Evolutionary conservation across 208 protist species (phyloP), one percentile per base, ranked within the genome.

Genomic region (Trypanosoma caninum): DNA sequence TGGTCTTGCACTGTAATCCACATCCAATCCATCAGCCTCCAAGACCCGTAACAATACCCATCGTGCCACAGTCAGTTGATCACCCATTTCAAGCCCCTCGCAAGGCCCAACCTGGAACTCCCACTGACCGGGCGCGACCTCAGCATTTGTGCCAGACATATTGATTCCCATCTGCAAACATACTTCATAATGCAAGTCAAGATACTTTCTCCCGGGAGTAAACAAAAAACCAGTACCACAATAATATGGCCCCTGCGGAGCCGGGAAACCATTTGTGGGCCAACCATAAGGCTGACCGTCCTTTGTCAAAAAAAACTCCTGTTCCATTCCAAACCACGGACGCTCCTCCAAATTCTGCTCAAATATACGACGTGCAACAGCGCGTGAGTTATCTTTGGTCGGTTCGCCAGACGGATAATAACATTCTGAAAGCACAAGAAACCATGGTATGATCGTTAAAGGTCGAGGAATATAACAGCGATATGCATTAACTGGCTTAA

Each of bases 81-180:
- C 97, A 54, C 95, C 97, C 69, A 89, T 90, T 34, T 94, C 88
- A 28, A 94, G 46, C 11, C 88, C 88, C 41, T 91, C 83, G 59
- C 84, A 92, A n/a, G 84, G 84, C 27, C 97, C 93, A 10, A 99
- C 88, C 83, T 99, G 97, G 78, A 94, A 99, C 80, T 99, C 97
- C 97, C 97, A 99, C 81, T 99, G 97, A 8, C 84, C 92, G 52
- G 97, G 94, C 69, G 97, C 97, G 33, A 98, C 97, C 74, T 98
- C 97, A 9, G 83, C 95, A 74, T 98, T 98, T 20, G 94, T 95
- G n/a, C 97, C 97, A 16, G 82, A 92, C 13, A 94, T 60, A 34
- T 90, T 92, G 4, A 94, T 50, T 1, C 84, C 88, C 87, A 94
- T 91, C 59, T 87, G 46, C 7, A 94, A 70, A 65, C 88, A 94